Conservation (phyloP, 805 yeast genomes). For the Lachancea meyersii region DNA sequence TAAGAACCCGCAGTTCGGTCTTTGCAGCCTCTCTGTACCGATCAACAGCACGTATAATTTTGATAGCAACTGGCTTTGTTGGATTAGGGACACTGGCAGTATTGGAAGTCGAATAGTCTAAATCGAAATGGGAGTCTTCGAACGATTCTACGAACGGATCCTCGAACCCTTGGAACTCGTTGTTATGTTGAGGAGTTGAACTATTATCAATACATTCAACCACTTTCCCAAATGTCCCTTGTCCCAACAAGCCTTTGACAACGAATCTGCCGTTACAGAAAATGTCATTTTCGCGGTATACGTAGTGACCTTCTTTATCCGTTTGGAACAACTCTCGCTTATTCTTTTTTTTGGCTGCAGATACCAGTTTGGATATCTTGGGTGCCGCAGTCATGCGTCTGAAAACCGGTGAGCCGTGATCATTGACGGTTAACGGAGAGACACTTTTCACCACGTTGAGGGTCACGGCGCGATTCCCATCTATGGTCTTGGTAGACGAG, state of each 20-base stretch:
- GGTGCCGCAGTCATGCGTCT: slow-evolving; percentile 9
- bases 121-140: slow-evolving; percentile 4
- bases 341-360: slow-evolving; percentile 5
- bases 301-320: slow-evolving; percentile 71
- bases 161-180: slow-evolving; percentile 5
- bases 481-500: slow-evolving; percentile 29
- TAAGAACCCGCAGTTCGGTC: slow-evolving; percentile 77
- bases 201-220: slow-evolving; percentile 76
- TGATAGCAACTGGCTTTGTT: slow-evolving; percentile 68
- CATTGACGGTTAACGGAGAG: slow-evolving; percentile 13
- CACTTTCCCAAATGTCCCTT: slow-evolving; percentile 98
- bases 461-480: slow-evolving; percentile 25
- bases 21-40: slow-evolving; percentile 94
- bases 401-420: slow-evolving; percentile 9
- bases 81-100: neutral
- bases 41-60: slow-evolving; percentile 85
- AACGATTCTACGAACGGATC: slow-evolving; percentile 9
- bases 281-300: slow-evolving; percentile 48
- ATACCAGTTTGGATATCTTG: slow-evolving; percentile 8
- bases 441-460: slow-evolving; percentile 19
- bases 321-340: slow-evolving; percentile 21
- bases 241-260: slow-evolving; percentile 69
- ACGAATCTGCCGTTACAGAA: slow-evolving; percentile 58
- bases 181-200: neutral
- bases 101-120: neutral